Evolutionary conservation across 805 yeast species (phyloP).

Genomic region (Saturnispora besseyi): DNA sequence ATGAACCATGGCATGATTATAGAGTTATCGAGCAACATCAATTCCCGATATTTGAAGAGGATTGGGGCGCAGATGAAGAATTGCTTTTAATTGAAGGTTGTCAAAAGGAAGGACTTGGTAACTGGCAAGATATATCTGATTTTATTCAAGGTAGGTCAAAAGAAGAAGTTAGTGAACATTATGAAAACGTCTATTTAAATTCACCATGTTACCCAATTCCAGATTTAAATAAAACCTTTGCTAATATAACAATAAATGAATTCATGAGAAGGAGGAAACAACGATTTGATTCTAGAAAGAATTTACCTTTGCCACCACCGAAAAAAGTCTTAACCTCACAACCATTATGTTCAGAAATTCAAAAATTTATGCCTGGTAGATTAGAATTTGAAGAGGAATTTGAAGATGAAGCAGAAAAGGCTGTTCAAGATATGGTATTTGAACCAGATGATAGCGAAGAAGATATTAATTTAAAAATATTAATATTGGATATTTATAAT

Average conservation of each 20-base stretch:
- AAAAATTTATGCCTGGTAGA: constrained; percentile 98
- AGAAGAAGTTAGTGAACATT: constrained; percentile 86
- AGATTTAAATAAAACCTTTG: constrained; percentile 64
- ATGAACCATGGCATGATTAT: constrained; percentile 92
- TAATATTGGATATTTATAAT: constrained; percentile 82
- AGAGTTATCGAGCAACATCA: constrained; percentile 89
- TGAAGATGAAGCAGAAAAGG: constrained; percentile 92
- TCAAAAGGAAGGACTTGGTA: constrained; percentile 85
- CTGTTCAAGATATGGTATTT: constrained; percentile 90
- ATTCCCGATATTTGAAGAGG: constrained; percentile 80
- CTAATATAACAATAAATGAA: constrained; percentile 51
- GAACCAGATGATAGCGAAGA: constrained; percentile 86
- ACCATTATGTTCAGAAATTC: constrained; percentile 94
- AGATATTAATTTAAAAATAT: constrained; percentile 83
- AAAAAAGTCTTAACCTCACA: constrained; percentile 85
- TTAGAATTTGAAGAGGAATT: constrained; percentile 93
- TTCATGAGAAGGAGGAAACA: constrained; percentile 59
- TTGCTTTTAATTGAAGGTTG: constrained; percentile 80
- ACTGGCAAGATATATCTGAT: constrained; percentile 97
- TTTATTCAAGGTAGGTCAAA: constrained; percentile 87
- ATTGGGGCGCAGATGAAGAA: constrained; percentile 99
- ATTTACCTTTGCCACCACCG: constrained; percentile 74
- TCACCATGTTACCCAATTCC: constrained; percentile 81
- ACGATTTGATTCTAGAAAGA: constrained; percentile 65
- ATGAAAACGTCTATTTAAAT: constrained; percentile 59